Base-by-base conservation (phyloP, 352 stramenopile genomes). In the Globisporangium cederbergense region DNA sequence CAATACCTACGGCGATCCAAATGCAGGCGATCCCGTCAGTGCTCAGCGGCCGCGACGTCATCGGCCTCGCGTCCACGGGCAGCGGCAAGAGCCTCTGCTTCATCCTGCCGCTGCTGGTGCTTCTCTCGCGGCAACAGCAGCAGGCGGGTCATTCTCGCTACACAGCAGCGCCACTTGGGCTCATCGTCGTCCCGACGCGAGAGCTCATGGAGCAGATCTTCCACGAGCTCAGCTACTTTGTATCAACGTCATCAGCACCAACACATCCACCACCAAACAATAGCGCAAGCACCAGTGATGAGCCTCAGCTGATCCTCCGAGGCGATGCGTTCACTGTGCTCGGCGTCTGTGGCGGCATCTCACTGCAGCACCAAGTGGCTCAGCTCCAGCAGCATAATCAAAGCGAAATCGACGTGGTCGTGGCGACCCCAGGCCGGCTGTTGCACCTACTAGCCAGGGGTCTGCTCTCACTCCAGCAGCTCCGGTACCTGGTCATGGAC, bases 1-100 rank as follows among this genome's bases (percentile, higher is more conserved):
- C 83, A 42, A 87, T 91, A 50, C 97, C 97, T 1, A 99, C 96
- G 11, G 78, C 97, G 7, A 96, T 99, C 58, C 98, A 99, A 76
- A 98, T 98, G 86, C 90, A 98, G 67, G 74, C 85, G n/a, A 81
- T 98, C n/a, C 93, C 95, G 6, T 74, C 78, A 22, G 68, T 97
- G 7, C 65, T 95, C 10, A 67, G 73, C 11, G 79, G 86, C n/a
- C 76, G 90, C 25, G 97, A 99, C 75, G 80, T 99, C 32, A 78
- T 99, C 42, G 93, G 81, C 2, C 79, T 95, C 47, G 96, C 97
- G 7, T 91, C 96, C 0, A 99, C 97, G 3, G 96, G 96, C 49
- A 97, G 81, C 28, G 96, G 97, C 55, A 99, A 99, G 71, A 98
- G 92, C 5, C 89, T 97, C 32, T 92, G 90, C n/a, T 99, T 98